A percentile compares a stretch with the other conserved stretches of the same genome.
Conservation (phyloP, 2,329 filamentous ascomycete species). For the Chaetomium strumarium region DNA sequence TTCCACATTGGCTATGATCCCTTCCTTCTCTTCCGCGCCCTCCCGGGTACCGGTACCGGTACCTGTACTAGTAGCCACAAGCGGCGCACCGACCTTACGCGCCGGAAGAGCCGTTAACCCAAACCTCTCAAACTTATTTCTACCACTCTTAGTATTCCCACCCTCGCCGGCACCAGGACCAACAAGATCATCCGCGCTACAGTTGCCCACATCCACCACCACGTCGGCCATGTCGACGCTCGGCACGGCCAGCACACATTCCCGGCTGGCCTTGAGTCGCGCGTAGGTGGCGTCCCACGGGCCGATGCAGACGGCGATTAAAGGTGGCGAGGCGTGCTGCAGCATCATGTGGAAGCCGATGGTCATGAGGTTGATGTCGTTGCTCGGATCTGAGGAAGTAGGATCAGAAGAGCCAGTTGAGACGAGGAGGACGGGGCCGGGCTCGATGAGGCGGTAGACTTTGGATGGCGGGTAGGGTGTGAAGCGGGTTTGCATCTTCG, state of each 20-base stretch:
- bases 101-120: background rate
- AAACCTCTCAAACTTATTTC: background rate
- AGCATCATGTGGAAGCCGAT: conserved; percentile 2
- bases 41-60: too few relatives aligned
- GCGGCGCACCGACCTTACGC: background rate
- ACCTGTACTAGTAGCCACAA: background rate
- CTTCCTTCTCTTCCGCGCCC: background rate
- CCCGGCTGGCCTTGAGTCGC: background rate
- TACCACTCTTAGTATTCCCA: background rate
- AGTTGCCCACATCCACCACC: background rate
- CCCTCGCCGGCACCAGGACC: background rate
- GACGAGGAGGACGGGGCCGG: background rate
- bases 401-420: background rate
- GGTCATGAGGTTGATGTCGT: conserved; percentile 1
- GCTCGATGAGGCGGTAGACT: conserved; percentile 1
- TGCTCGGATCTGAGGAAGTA: background rate
- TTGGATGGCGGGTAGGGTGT: background rate
- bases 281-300: conserved; percentile 1
- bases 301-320: background rate
- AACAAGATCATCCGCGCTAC: background rate
- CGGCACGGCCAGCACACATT: background rate
- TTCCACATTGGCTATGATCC: background rate
- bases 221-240: background rate
- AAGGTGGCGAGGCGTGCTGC: background rate
- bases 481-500: background rate